Percentiles rank a stretch among this genome's conserved stretches.
Conservation (phyloP, 176 grass and related monocot species). For the Hyparrhenia diplandra region DNA sequence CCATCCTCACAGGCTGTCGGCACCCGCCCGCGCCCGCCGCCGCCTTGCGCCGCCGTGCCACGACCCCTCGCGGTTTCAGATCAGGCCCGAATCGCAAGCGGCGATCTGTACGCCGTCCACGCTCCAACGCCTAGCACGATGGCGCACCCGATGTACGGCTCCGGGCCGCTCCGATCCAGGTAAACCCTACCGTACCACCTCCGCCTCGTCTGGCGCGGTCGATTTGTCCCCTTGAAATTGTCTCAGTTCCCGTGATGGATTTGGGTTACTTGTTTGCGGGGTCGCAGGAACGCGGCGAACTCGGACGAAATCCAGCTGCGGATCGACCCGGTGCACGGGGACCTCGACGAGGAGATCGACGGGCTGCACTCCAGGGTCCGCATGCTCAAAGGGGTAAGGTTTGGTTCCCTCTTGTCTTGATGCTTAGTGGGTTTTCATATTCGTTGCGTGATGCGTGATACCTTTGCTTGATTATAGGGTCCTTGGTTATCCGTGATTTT, state of each 20-base stretch:
- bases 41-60: neutral
- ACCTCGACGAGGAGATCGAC: conserved; percentile 71
- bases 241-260: neutral
- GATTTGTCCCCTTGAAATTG: neutral
- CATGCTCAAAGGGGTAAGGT: conserved; percentile 55
- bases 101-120: neutral
- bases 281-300: conserved; percentile 40
- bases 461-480: neutral
- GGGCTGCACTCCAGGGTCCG: conserved; percentile 49
- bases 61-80: neutral
- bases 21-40: neutral
- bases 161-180: conserved; percentile 72
- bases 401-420: neutral
- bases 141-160: conserved; percentile 58
- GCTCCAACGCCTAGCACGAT: conserved; percentile 5
- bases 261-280: neutral
- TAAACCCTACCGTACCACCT: neutral
- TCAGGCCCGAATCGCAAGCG: neutral
- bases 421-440: neutral
- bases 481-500: neutral
- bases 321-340: conserved; percentile 64
- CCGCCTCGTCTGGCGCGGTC: neutral
- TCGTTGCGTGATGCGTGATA: neutral
- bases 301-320: conserved; percentile 73
- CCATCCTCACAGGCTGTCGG: neutral